phyloP scores from a whole-genome alignment of 306 rosid species.

The Alnus rubra region DNA sequence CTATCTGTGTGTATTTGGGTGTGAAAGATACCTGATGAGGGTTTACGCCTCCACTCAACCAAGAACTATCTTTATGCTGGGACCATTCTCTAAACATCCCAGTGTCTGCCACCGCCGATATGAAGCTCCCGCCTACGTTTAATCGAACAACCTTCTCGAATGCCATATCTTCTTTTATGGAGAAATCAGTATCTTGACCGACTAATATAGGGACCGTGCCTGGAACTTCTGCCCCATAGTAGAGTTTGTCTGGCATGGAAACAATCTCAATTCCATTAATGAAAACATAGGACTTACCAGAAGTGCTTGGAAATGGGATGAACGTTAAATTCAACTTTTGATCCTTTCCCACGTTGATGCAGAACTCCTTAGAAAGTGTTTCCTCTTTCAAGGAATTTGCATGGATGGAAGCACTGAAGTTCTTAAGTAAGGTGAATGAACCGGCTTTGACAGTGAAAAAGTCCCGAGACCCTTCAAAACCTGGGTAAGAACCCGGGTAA shows the following conservation, averaged over 20 bases:
- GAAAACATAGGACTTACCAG: constrained; percentile 33
- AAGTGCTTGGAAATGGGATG: constrained; percentile 9
- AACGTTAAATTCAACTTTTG: constrained; percentile 34
- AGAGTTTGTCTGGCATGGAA: constrained; percentile 39
- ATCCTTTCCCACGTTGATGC: constrained; percentile 29
- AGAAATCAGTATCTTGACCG: no score
- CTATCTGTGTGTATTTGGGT: background rate
- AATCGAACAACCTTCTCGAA: constrained; percentile 41
- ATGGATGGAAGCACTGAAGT: background rate
- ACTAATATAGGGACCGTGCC: no score
- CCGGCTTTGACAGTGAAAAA: constrained; percentile 35
- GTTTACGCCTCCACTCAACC: background rate
- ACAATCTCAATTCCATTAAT: constrained; percentile 49
- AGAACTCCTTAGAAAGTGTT: constrained; percentile 30
- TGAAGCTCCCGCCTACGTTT: constrained; percentile 37
- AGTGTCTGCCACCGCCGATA: constrained; percentile 27
- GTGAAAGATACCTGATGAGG: background rate
- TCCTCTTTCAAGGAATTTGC: background rate
- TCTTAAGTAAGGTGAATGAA: constrained; percentile 35
- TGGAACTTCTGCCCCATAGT: background rate
- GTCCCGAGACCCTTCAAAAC: constrained; percentile 23
- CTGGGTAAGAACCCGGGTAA: constrained; percentile 23
- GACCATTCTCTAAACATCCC: constrained; percentile 45
- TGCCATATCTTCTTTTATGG: constrained; percentile 18
- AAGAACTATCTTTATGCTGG: background rate